Percentiles rank a stretch among this genome's conserved stretches.
These are phyloP conservation scores for Neofusicoccum laricinum DNA, from an alignment of 2,329 filamentous ascomycete genomes.

Conservation along the genomic window DNA sequence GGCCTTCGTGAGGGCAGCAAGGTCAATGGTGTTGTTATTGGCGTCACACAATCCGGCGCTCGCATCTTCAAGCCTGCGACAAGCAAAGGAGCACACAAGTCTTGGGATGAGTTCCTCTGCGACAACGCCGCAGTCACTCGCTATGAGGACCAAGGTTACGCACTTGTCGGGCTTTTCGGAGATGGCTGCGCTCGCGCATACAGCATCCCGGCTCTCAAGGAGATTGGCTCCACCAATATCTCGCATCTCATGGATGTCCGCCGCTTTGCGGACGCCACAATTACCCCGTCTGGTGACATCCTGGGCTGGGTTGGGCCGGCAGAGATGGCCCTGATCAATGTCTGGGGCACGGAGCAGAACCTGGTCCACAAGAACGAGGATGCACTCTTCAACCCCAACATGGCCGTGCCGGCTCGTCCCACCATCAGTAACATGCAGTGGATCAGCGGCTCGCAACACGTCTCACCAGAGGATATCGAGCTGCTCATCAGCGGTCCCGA, in stretches of 20 bases:
- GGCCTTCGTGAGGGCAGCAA: conserved; percentile 71
- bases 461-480: conserved; percentile 84
- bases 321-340: conserved; percentile 76
- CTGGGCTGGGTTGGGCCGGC: conserved; percentile 87
- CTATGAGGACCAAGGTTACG: conserved; percentile 71
- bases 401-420: conserved; percentile 72
- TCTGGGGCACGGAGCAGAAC: conserved; percentile 68
- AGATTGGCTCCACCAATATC: conserved; percentile 68
- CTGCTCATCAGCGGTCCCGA: conserved; percentile 85
- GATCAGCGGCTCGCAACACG: conserved; percentile 91
- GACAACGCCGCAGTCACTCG: conserved; percentile 76
- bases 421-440: conserved; percentile 95
- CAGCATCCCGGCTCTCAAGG: conserved; percentile 82
- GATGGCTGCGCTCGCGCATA: conserved; percentile 78
- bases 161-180: conserved; percentile 79
- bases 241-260: conserved; percentile 67
- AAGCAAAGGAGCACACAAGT: conserved; percentile 86
- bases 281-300: conserved; percentile 77
- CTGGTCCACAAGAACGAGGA: conserved; percentile 51
- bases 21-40: conserved; percentile 77
- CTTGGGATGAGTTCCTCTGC: conserved; percentile 80
- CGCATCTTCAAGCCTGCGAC: conserved; percentile 83
- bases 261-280: conserved; percentile 65
- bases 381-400: conserved; percentile 72
- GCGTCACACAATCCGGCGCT: conserved; percentile 70